phyloP scores from a whole-genome alignment of 495 filamentous ascomycete species.

The Penicillium paxilli region DNA sequence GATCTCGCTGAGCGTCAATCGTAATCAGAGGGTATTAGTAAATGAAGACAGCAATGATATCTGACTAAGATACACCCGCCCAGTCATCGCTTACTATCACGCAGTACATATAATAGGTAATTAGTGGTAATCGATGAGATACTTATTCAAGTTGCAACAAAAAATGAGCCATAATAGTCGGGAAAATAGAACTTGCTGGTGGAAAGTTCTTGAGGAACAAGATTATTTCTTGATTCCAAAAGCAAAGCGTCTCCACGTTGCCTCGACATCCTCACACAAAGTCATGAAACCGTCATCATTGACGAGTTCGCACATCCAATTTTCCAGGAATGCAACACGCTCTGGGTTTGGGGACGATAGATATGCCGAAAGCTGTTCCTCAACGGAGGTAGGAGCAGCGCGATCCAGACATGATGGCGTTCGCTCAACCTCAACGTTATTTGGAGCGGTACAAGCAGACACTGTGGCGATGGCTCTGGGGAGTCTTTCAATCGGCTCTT shows the following conservation, averaged over 20 bases:
- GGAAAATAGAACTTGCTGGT: not conserved
- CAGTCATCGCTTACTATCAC: too few relatives aligned
- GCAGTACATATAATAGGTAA: too few relatives aligned
- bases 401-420: slow-evolving; percentile 11
- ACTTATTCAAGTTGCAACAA: not conserved
- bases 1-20: too few relatives aligned
- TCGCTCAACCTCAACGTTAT: not conserved
- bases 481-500: not conserved
- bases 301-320: slow-evolving; percentile 45
- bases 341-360: slow-evolving; percentile 32
- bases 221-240: slow-evolving; percentile 29
- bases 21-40: too few relatives aligned
- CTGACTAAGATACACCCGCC: too few relatives aligned
- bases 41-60: too few relatives aligned
- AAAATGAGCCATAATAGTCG: not conserved
- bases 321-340: slow-evolving; percentile 35
- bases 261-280: slow-evolving; percentile 46
- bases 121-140: too few relatives aligned
- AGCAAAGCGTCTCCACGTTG: slow-evolving; percentile 43
- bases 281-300: slow-evolving; percentile 45
- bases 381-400: slow-evolving; percentile 4
- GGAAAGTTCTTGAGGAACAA: not conserved
- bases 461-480: not conserved
- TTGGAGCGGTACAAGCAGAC: not conserved
- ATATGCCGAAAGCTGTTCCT: slow-evolving; percentile 35